phyloP scores from a whole-genome alignment of 1,139 yeast species.

The Scheffersomyces parashehatae region DNA sequence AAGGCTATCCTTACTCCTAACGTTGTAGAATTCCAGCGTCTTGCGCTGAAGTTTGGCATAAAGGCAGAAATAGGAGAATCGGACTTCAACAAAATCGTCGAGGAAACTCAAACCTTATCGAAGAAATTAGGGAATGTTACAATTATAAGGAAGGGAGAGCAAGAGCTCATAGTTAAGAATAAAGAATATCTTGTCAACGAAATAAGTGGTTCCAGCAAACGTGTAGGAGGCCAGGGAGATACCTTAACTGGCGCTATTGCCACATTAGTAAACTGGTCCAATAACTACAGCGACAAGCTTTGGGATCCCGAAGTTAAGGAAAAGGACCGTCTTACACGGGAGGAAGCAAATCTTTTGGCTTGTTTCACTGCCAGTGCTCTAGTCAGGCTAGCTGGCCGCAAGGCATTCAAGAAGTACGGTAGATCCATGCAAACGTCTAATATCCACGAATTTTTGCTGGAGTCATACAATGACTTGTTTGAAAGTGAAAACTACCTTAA shows the following conservation, averaged over 20 bases:
- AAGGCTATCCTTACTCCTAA: constrained; percentile 84
- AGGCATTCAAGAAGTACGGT: constrained; percentile 66
- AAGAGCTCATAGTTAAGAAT: constrained; percentile 63
- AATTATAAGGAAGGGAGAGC: constrained; percentile 69
- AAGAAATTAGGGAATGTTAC: constrained; percentile 59
- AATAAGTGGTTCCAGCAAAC: constrained; percentile 61
- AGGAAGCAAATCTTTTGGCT: constrained; percentile 56
- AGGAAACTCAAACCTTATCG: constrained; percentile 49
- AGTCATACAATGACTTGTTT: constrained; percentile 58
- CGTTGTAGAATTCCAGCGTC: constrained; percentile 76
- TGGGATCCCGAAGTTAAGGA: constrained; percentile 48
- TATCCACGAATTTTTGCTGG: constrained; percentile 66
- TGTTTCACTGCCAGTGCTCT: constrained; percentile 73
- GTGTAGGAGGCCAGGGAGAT: constrained; percentile 92
- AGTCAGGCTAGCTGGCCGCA: constrained; percentile 64
- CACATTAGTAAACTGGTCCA: constrained; percentile 53
- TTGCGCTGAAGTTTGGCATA: constrained; percentile 49
- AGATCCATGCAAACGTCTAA: constrained; percentile 87
- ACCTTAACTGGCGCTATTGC: constrained; percentile 73
- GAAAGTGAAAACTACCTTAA: constrained; percentile 18
- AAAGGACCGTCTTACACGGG: constrained; percentile 23
- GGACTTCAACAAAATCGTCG: constrained; percentile 19
- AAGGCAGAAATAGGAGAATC: constrained; percentile 28
- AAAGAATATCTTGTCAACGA: constrained; percentile 39
- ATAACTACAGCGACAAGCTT: constrained; percentile 52